phyloP scores from a whole-genome alignment of 257 asterid species.

The Nicotiana attenuata region DNA sequence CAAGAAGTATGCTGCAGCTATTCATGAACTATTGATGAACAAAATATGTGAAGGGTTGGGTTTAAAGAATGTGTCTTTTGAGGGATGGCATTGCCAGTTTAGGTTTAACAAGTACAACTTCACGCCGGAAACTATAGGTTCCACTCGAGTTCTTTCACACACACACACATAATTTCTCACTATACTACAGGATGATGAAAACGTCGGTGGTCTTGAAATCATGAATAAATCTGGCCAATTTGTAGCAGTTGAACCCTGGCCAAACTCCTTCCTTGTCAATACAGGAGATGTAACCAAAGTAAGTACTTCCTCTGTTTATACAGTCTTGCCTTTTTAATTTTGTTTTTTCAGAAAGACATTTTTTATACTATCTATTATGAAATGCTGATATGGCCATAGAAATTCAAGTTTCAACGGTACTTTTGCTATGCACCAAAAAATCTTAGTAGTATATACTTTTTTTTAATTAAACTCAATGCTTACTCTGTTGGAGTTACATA shows the following conservation, averaged over 20 bases:
- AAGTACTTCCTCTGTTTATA: background rate
- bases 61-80: conserved; percentile 22
- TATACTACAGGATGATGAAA: conserved; percentile 57
- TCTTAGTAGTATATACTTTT: too few species aligned
- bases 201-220: conserved; percentile 53
- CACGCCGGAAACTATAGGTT: conserved; percentile 34
- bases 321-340: background rate
- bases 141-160: conserved; percentile 42
- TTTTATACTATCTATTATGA: too few species aligned
- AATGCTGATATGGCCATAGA: too few species aligned
- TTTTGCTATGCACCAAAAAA: too few species aligned
- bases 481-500: too few species aligned
- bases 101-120: conserved; percentile 62
- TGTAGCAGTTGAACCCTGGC: conserved; percentile 45
- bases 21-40: conserved; percentile 26
- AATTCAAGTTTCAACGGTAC: too few species aligned
- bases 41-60: conserved; percentile 50
- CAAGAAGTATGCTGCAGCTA: conserved; percentile 47
- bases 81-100: conserved; percentile 55
- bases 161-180: conserved; percentile 55
- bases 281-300: conserved; percentile 55
- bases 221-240: conserved; percentile 46
- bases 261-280: conserved; percentile 45
- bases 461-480: too few species aligned
- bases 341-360: too few species aligned